Evolutionary conservation across 2,329 filamentous ascomycete species (phyloP), one percentile per base, ranked within the genome.

Genomic region (Xylaria sp.): DNA sequence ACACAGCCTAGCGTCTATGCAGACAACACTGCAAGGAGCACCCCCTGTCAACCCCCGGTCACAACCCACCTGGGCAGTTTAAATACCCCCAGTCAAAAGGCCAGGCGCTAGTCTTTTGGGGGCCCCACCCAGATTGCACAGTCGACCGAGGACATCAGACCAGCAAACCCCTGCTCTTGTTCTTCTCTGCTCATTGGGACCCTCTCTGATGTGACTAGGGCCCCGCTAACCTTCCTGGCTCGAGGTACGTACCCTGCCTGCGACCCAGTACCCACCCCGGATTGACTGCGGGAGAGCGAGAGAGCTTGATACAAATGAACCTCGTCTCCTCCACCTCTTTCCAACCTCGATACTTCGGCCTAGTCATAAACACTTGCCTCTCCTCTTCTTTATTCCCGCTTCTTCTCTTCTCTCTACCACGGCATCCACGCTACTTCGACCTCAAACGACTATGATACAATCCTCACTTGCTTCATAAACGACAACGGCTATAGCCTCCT

Each of bases 261-360:
- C 42, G 2, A 29, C 44, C 59, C 55, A 44, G 50, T 64, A 57
- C 65, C 71, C 70, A 73, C 69, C 68, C 72, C 73, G 57, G 69
- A 69, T 64, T 66, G 54, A 69, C 53, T 68, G 60, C 66, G 67
- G 55, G 58, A 65, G 69, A 64, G 70, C 65, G 71, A 73, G 73
- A 69, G 69, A 71, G 71, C 74, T 76, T 75, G 72, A 76, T 77
- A 77, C 75, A 77, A 75, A 77, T 77, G 75, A 75, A 75, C 74
- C 72, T 75, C 74, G 50, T 73, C 74, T 76, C 74, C 75, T 72
- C 67, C 68, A 72, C 65, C 66, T 72, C 72, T 71, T 69, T 57
- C 65, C 37, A 57, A 65, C 71, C 65, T 66, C 64, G 35, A 68
- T 62, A 55, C 59, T 67, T 13, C 60, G 58, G 32, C 50, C 50